Evolutionary conservation across 1,139 yeast species (phyloP).

Genomic region (Spencermartinsiella ligniputridi): DNA sequence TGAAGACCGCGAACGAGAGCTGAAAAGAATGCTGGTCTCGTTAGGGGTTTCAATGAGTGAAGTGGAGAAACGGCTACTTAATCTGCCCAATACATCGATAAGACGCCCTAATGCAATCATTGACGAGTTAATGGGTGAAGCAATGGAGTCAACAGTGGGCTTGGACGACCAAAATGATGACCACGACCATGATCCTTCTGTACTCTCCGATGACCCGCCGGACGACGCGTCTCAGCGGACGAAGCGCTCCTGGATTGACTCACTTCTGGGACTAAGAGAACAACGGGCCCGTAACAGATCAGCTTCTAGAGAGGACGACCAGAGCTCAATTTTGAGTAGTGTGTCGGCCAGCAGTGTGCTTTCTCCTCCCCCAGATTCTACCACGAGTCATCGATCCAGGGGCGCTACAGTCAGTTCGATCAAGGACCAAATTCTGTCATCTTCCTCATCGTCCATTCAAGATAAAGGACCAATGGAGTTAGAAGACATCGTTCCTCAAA

Average conservation of each 20-base stretch:
- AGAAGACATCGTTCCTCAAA: constrained; percentile 38
- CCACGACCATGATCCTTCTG: background rate
- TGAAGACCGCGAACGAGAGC: constrained; percentile 43
- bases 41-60: constrained; percentile 45
- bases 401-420: background rate
- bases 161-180: background rate
- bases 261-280: background rate
- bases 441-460: constrained; percentile 8
- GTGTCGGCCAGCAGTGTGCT: background rate
- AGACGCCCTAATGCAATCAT: constrained; percentile 25
- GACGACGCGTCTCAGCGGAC: background rate
- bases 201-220: background rate
- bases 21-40: constrained; percentile 41
- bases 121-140: constrained; percentile 32
- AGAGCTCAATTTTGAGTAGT: background rate
- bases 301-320: background rate
- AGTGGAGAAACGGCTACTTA: constrained; percentile 39
- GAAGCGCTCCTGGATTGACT: background rate
- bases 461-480: constrained; percentile 44
- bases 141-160: constrained; percentile 20
- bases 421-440: background rate
- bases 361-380: background rate
- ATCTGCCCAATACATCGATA: constrained; percentile 23
- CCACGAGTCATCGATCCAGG: background rate
- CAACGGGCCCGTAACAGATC: background rate